These are phyloP conservation scores for Leccinum solheimii DNA, from an alignment of 1,284 basidiomycete species.

Conservation along the genomic window DNA sequence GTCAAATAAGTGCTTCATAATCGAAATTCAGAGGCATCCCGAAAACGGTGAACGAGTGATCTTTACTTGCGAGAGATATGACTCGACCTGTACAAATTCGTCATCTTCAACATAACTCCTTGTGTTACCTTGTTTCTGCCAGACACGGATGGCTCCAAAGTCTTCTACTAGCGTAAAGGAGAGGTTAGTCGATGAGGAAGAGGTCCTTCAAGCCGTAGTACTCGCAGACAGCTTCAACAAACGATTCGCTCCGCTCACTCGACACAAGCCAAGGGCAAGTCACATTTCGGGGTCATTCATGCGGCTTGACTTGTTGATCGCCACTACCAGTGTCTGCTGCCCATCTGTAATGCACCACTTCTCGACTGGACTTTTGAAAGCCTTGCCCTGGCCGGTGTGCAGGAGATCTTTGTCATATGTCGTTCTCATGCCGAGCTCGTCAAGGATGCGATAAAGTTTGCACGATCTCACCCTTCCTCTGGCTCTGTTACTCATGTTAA, in stretches of 20 bases:
- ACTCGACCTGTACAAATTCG: slow-evolving; percentile 20
- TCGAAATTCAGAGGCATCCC: slow-evolving; percentile 40
- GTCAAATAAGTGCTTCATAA: slow-evolving; percentile 58
- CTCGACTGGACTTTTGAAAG: slow-evolving; percentile 97
- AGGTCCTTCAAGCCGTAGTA: slow-evolving; percentile 87
- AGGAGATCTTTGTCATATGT: slow-evolving; percentile 94
- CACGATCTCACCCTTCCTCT: slow-evolving; percentile 19
- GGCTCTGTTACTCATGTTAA: slow-evolving; percentile 15
- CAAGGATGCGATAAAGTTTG: slow-evolving; percentile 78
- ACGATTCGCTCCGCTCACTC: slow-evolving; percentile 86
- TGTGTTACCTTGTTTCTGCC: background rate
- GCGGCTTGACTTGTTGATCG: slow-evolving; percentile 14
- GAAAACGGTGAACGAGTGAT: background rate
- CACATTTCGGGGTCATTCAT: slow-evolving; percentile 6
- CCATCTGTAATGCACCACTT: slow-evolving; percentile 91
- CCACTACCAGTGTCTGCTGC: slow-evolving; percentile 76
- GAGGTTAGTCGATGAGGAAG: slow-evolving; percentile 69
- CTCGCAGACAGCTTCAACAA: slow-evolving; percentile 96
- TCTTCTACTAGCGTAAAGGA: slow-evolving; percentile 54
- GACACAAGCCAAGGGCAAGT: slow-evolving; percentile 77
- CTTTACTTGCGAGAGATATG: slow-evolving; percentile 11
- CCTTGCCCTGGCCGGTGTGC: slow-evolving; percentile 87
- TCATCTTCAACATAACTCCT: background rate
- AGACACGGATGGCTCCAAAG: slow-evolving; percentile 61
- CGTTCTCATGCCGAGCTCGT: slow-evolving; percentile 85